phyloP scores from a whole-genome alignment of 176 grass and related monocot species.

The Musa acuminata region DNA sequence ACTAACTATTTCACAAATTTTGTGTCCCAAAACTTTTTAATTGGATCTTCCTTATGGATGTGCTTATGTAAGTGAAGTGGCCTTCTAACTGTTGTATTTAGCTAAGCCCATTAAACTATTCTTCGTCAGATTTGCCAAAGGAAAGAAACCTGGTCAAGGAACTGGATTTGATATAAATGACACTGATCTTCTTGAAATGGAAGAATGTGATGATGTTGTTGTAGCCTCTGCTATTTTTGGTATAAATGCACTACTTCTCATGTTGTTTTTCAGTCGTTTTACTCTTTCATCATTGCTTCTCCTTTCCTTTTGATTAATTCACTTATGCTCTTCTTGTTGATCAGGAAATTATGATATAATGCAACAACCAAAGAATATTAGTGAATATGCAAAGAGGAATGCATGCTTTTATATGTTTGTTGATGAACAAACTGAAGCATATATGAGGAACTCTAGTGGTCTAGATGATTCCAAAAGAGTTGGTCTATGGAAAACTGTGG shows the following conservation, averaged over 20 bases:
- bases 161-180: conserved; percentile 23
- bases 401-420: conserved; percentile 30
- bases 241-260: background rate
- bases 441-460: conserved; percentile 19
- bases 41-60: background rate
- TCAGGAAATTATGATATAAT: conserved; percentile 31
- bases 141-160: conserved; percentile 26
- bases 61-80: background rate
- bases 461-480: conserved; percentile 5
- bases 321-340: background rate
- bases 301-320: background rate
- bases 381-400: conserved; percentile 30
- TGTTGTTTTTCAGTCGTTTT: background rate
- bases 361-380: conserved; percentile 28
- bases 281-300: background rate
- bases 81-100: background rate
- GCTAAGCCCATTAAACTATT: background rate
- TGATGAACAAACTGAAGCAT: conserved; percentile 24
- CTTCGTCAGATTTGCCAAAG: conserved; percentile 22
- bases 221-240: conserved; percentile 30
- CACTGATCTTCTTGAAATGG: conserved; percentile 19
- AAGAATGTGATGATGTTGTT: conserved; percentile 16
- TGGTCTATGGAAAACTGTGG: conserved; percentile 23
- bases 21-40: background rate
- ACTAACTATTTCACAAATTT: background rate